Evolutionary conservation across 1,284 basidiomycete species (phyloP), one percentile per base, ranked within the genome.

Genomic region (Cryptococcus sp.): DNA sequence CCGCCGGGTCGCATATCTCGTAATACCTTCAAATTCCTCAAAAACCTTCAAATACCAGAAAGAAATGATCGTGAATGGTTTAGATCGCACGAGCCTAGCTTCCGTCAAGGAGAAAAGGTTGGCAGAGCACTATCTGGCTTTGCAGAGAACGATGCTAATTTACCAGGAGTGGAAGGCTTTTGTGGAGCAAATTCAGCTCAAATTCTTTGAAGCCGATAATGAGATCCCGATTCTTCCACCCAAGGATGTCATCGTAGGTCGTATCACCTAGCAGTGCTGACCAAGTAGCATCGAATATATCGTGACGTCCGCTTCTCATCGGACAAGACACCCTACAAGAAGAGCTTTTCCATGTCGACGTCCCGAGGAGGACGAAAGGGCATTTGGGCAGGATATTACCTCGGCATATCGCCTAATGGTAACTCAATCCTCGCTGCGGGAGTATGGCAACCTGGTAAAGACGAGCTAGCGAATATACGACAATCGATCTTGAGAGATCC

Each of bases 1-100:
- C 86, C 90, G 0, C 80, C 87, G 5, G 91, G 91, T 2, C 84
- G 85, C 66, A 84, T 96, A 66, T 93, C 90, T 1, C 78, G 83
- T 59, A 91, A 93, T 63, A 88, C 87, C 1, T 70, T 96, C 28
- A 76, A 87, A 63, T 94, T 94, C 67, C 73, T 94, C 54, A 72
- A 66, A 5, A 78, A 85, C 44, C 76, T 96, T 43, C 79, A 80
- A 63, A 82, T 88, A 57, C 87, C 88, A 1, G 79, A 82, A 46
- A 85, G 82, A 61, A 96, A 96, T 56, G 88, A 94, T 64, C 81
- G 91, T 14, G 83, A 89, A 67, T 96, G 91, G 91, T 75, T 75
- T 59, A 64, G 67, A 46, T 61, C 62, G 9, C 72, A 77, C 49
- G 91, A 93, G 61, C 86, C 87, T 1, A 82, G 90, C 1, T 92